phyloP scores from a whole-genome alignment of 257 asterid species.

The Plectranthus barbatus region DNA sequence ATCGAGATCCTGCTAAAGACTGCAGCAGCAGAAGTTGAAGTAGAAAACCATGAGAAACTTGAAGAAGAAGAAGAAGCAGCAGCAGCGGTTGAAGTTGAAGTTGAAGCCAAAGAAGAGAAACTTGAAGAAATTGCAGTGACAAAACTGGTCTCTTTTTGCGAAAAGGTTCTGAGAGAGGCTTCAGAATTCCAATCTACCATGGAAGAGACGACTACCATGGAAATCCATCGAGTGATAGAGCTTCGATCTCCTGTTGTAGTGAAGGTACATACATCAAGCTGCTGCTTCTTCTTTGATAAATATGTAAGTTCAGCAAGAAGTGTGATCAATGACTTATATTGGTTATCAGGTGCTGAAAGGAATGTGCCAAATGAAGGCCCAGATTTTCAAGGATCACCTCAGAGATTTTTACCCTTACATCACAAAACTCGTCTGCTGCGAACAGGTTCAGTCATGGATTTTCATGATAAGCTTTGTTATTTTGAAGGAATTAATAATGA shows the following conservation, averaged over 20 bases:
- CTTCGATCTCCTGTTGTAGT: constrained; percentile 88
- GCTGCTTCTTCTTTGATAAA: too few species aligned
- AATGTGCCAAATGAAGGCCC: constrained; percentile 70
- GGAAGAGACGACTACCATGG: constrained; percentile 70
- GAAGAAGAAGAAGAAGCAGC: constrained; percentile 64
- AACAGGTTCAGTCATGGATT: constrained; percentile 86
- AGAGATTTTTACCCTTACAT: constrained; percentile 81
- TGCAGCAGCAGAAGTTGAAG: constrained; percentile 29
- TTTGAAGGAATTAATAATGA: too few species aligned
- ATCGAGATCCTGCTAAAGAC: constrained; percentile 88
- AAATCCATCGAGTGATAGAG: constrained; percentile 75
- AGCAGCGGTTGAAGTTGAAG: constrained; percentile 27
- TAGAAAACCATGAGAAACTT: constrained; percentile 22
- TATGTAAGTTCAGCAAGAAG: too few species aligned
- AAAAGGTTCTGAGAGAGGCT: constrained; percentile 80
- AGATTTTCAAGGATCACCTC: constrained; percentile 73
- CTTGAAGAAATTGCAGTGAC: constrained; percentile 71
- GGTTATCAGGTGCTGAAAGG: constrained; percentile 85
- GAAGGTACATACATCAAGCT: constrained; percentile 39
- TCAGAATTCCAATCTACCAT: constrained; percentile 78
- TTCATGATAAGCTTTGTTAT: too few species aligned
- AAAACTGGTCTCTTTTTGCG: constrained; percentile 79
- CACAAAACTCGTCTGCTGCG: constrained; percentile 84
- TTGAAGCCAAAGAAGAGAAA: constrained; percentile 58
- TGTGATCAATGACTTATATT: too few species aligned